Evolutionary conservation across 2,329 filamentous ascomycete genomes (phyloP), one percentile per base, ranked within the genome.

Genomic region (Hymenoscyphus fructigenus): DNA sequence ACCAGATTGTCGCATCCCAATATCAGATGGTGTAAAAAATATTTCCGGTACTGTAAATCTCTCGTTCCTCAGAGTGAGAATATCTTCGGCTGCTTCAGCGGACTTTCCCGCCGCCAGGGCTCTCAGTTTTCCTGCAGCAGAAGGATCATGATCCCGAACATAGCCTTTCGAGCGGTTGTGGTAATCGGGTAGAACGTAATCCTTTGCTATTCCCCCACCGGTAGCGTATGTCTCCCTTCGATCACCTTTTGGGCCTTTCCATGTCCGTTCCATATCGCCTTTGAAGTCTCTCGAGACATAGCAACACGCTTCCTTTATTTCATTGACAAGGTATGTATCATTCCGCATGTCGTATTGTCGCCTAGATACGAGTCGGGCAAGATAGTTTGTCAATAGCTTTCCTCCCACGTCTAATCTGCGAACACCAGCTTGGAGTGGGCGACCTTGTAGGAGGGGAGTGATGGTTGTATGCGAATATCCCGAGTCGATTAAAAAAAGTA

Each of bases 321-420:
- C 91, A 73, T 97, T 97, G 75, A 97, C 92, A 60, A 98, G 89
- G 76, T 96, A 89, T 0, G 91, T 90, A 72, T 99, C 95, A 76
- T 96, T 93, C 67, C 95, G 88, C 87, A 99, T 93, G 76, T 97
- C 94, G 77, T 96, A 97, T 74, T 97, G 93, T 6, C 95, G 89
- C 15, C 96, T 84, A 1, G 93, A 97, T 20, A 98, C 87, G 17
- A 96, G 84, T 64, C 95, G 91, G 58, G 95, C 94, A 38, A 99
- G 83, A 75, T 96, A 91, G 76, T 98, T 98, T 26, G 94, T 97
- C 67, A 99, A 80, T 60, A 96, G 85, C 78, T 97, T 98, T 64
- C 95, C 95, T 55, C 95, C 95, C 6, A 98, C 85, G 62, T 97
- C 93, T 57, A 99, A 86, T 47, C 95, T 85, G 23, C 94, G 88